These are phyloP conservation scores for Penicillium desertorum DNA, from an alignment of 495 filamentous ascomycete genomes.

Conservation along the genomic window DNA sequence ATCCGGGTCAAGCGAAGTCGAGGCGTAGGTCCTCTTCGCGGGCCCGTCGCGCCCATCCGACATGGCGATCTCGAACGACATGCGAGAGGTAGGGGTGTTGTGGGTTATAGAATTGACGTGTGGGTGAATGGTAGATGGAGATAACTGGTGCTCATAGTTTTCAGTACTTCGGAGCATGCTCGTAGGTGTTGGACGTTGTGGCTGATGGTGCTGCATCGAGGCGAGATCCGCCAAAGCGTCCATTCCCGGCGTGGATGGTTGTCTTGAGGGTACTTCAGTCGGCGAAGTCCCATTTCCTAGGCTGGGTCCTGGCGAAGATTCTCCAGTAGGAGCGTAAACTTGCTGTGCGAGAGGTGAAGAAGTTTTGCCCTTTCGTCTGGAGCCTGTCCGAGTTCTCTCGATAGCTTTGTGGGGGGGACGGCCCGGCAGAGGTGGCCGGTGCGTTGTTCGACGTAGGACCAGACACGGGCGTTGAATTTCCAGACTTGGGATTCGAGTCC, in stretches of 20 bases:
- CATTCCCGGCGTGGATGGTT: slow-evolving; percentile 60
- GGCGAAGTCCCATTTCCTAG: slow-evolving; percentile 37
- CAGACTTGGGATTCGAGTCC: slow-evolving; percentile 55
- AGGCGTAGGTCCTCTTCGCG: slow-evolving; percentile 48
- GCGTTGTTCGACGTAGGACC: slow-evolving; percentile 34
- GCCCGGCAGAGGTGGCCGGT: slow-evolving; percentile 28
- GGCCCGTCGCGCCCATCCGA: slow-evolving; percentile 47
- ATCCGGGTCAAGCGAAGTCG: slow-evolving; percentile 52
- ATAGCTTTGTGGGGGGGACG: slow-evolving; percentile 38
- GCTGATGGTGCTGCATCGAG: slow-evolving; percentile 65
- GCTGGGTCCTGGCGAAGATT: slow-evolving; percentile 35
- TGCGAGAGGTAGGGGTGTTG: slow-evolving; percentile 52
- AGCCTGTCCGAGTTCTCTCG: slow-evolving; percentile 36
- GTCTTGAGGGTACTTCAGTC: slow-evolving; percentile 39
- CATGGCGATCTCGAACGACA: slow-evolving; percentile 59
- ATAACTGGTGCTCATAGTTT: slow-evolving; percentile 50
- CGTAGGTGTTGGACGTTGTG: slow-evolving; percentile 44
- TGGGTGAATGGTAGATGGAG: slow-evolving; percentile 48
- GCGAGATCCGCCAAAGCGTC: slow-evolving; percentile 66
- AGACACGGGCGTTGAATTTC: slow-evolving; percentile 42
- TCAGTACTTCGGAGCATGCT: slow-evolving; percentile 47
- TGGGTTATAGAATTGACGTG: slow-evolving; percentile 52
- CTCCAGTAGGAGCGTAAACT: slow-evolving; percentile 38
- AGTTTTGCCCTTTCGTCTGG: slow-evolving; percentile 36
- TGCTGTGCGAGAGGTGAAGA: slow-evolving; percentile 48